Evolutionary conservation across 768 basidiomycete species (phyloP), one percentile per base, ranked within the genome.

Genomic region (Mycena rosella): DNA sequence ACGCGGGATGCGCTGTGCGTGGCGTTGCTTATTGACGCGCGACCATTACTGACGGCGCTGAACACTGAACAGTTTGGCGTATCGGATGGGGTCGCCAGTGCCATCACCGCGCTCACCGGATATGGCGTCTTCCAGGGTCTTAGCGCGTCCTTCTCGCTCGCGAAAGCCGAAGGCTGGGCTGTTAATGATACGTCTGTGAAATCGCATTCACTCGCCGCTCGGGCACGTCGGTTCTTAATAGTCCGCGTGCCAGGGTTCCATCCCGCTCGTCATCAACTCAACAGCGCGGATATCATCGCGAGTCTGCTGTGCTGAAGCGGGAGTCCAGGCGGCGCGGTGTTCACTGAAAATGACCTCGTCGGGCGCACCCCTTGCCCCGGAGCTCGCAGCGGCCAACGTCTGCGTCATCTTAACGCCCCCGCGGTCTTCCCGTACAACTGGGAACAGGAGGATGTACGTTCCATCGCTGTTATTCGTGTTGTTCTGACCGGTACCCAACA

Each of bases 361-460:
- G 87, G 89, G 91, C 90, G 0, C 90, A 91, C 75, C 94, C 13
- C 78, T 96, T 27, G 95, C 94, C 1, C 82, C 87, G 59, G 86
- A 94, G 68, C 84, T 96, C 29, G 91, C 88, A 0, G 80, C 82
- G 27, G 89, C 92, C 2, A 80, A 84, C 17, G 81, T 95, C 47
- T 92, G 93, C 26, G 87, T 96, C 34, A 87, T 96, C 69, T 73
- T 94, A 26, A 77, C 83, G 6, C 90, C 91, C 1, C 81, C 89
- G 3, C 80, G 92, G 38, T 86, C 92, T 9, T 89, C 85, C 94
- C 94, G 0, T 70, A 72, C 11, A 69, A 75, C 9, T 96, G 94
- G 94, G 89, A 92, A 70, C 79, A 82, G 81, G 51, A 79, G 91
- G 56, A 87, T 90, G 88, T 89, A 66, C 62, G 86, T 24, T n/a